These are phyloP conservation scores for Penicillium macrosclerotiorum DNA, from an alignment of 495 filamentous ascomycete genomes.

Conservation along the genomic window DNA sequence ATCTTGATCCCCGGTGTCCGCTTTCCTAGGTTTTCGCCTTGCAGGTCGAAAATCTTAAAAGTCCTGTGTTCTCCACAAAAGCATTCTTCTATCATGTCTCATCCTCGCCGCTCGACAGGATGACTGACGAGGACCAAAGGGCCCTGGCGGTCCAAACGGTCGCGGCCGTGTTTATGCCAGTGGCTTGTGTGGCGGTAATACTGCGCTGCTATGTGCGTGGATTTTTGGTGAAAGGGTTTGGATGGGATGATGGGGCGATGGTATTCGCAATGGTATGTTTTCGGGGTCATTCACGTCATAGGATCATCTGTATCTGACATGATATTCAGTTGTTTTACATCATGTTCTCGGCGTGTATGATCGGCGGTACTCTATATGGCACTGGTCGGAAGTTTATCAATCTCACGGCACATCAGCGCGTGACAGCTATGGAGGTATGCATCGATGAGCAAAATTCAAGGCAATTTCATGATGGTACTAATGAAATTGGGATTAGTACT, in stretches of 20 bases:
- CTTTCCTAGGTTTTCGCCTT: slow-evolving; percentile 3
- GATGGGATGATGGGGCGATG: slow-evolving; percentile 44
- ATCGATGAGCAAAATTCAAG: background rate
- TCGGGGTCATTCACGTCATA: background rate
- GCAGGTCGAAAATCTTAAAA: background rate
- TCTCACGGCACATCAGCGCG: slow-evolving; percentile 24
- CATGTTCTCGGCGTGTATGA: slow-evolving; percentile 42
- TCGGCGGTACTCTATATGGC: slow-evolving; percentile 37
- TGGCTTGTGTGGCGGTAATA: slow-evolving; percentile 36
- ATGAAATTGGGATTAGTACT: slow-evolving; percentile 26
- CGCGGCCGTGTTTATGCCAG: slow-evolving; percentile 37
- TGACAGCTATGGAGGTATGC: slow-evolving; percentile 39
- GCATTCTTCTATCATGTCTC: slow-evolving; percentile 3
- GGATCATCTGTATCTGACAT: background rate
- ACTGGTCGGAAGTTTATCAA: slow-evolving; percentile 31
- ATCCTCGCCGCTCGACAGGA: background rate
- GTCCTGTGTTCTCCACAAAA: background rate
- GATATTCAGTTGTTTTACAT: slow-evolving; percentile 26
- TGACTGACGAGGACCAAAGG: slow-evolving; percentile 26
- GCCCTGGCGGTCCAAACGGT: slow-evolving; percentile 29
- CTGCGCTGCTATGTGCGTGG: slow-evolving; percentile 45
- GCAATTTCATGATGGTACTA: background rate
- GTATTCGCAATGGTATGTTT: slow-evolving; percentile 30
- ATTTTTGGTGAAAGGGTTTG: slow-evolving; percentile 40
- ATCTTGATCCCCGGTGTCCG: slow-evolving; percentile 1